These are phyloP conservation scores for Pseudogymnoascus sp. DNA, from an alignment of 2,329 filamentous ascomycete genomes.

Conservation along the genomic window DNA sequence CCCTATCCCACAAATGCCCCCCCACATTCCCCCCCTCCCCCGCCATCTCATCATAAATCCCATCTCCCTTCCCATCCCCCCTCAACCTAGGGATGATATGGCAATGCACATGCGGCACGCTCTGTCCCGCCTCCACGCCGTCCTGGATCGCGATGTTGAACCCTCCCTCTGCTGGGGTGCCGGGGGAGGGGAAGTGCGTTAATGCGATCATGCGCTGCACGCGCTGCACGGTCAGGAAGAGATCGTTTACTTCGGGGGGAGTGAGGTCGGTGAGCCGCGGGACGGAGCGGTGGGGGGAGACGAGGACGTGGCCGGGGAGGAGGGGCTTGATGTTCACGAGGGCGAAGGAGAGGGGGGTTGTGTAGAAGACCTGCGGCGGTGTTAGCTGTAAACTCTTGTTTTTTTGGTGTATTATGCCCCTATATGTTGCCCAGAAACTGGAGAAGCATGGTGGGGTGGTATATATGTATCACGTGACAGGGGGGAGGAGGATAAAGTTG, in stretches of 20 bases:
- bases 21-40: slow-evolving; percentile 78
- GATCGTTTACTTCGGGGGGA: slow-evolving; percentile 45
- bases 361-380: slow-evolving; percentile 67
- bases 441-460: background rate
- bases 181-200: slow-evolving; percentile 39
- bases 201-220: slow-evolving; percentile 66
- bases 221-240: slow-evolving; percentile 79
- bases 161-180: slow-evolving; percentile 48
- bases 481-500: background rate
- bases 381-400: background rate
- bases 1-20: slow-evolving; percentile 52
- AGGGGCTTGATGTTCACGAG: slow-evolving; percentile 94
- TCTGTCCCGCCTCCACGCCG: slow-evolving; percentile 82
- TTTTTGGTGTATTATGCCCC: background rate
- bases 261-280: slow-evolving; percentile 47
- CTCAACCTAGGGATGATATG: slow-evolving; percentile 73
- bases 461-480: background rate
- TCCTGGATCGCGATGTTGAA: slow-evolving; percentile 97
- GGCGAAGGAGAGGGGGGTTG: slow-evolving; percentile 70
- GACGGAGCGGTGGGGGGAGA: slow-evolving; percentile 65
- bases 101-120: slow-evolving; percentile 85
- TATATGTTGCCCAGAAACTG: background rate
- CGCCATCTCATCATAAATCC: slow-evolving; percentile 76
- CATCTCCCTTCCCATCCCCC: slow-evolving; percentile 54
- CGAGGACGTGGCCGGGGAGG: slow-evolving; percentile 83